Conservation (phyloP, 352 stramenopile species). For the Pilasporangium apinafurcum region DNA sequence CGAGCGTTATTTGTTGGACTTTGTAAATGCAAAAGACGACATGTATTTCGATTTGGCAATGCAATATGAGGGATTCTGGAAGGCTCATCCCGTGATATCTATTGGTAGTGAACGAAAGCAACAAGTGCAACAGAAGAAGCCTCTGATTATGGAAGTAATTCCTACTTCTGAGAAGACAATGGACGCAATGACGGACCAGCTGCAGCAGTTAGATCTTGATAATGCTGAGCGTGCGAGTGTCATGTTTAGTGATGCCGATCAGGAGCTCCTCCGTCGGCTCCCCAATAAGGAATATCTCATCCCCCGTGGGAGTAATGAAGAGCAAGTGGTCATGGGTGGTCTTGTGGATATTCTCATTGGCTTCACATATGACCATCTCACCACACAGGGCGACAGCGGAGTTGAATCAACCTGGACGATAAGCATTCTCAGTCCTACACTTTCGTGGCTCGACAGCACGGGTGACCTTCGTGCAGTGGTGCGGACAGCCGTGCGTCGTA, state of each 20-base stretch:
- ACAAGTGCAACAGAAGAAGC: not conserved
- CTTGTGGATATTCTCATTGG: conserved; percentile 93
- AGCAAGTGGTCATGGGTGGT: conserved; percentile 63
- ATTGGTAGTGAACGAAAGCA: not conserved
- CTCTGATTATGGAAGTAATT: conserved; percentile 35
- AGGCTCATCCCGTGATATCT: conserved; percentile 21
- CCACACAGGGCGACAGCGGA: conserved; percentile 92
- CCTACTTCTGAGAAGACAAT: not conserved
- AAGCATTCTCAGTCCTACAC: conserved; percentile 90
- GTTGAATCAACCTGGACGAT: conserved; percentile 97
- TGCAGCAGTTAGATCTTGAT: conserved; percentile 1
- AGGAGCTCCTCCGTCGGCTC: conserved; percentile 67
- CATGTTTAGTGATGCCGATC: conserved; percentile 56
- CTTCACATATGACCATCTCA: conserved; percentile 95
- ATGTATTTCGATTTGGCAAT: conserved; percentile 91
- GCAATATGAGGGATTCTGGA: conserved; percentile 89
- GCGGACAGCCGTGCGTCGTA: conserved; percentile 74
- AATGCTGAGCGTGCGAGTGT: no score
- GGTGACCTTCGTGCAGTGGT: conserved; percentile 59
- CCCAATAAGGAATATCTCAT: conserved; percentile 82
- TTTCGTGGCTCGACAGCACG: conserved; percentile 92
- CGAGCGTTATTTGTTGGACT: conserved; percentile 95
- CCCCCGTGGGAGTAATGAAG: conserved; percentile 36
- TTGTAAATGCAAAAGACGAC: conserved; percentile 87
- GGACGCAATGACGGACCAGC: not conserved